Evolutionary conservation across 192 early-diverging fungal species (phyloP).

Genomic region (Kickxella alabastrina): DNA sequence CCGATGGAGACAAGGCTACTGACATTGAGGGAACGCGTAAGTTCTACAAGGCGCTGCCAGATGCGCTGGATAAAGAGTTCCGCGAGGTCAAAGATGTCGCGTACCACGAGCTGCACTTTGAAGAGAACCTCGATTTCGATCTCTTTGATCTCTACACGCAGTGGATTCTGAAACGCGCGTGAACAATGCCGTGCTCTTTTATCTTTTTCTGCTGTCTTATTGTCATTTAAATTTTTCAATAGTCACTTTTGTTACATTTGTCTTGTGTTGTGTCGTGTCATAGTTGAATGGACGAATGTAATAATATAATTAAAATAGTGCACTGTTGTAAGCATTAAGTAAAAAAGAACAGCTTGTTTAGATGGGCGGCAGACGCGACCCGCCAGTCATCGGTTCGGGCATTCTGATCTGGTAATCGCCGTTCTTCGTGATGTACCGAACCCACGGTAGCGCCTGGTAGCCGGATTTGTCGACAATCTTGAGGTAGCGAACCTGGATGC

Average conservation of each 20-base stretch:
- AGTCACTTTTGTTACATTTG: background rate
- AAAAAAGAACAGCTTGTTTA: too few species aligned
- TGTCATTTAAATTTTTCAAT: background rate
- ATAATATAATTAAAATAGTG: too few species aligned
- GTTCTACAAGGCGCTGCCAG: slow-evolving; percentile 35
- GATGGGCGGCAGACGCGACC: slow-evolving; percentile 61
- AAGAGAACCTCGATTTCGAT: slow-evolving; percentile 31
- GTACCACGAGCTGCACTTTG: slow-evolving; percentile 52
- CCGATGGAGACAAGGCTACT: slow-evolving; percentile 41
- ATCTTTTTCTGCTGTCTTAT: too few species aligned
- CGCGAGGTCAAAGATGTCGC: slow-evolving; percentile 19
- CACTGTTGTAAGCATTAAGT: too few species aligned
- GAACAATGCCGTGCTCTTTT: too few species aligned
- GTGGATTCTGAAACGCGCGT: slow-evolving; percentile 37
- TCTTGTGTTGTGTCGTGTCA: background rate
- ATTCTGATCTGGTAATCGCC: slow-evolving; percentile 94
- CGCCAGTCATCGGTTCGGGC: slow-evolving; percentile 78
- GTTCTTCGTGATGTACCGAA: slow-evolving; percentile 85
- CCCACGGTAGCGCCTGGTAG: slow-evolving; percentile 86
- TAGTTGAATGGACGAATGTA: too few species aligned
- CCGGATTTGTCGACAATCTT: slow-evolving; percentile 89
- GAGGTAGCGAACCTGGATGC: slow-evolving; percentile 86
- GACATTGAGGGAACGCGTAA: slow-evolving; percentile 24
- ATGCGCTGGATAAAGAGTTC: slow-evolving; percentile 44
- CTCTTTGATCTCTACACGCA: slow-evolving; percentile 28